Percentiles rank a stretch among this genome's conserved stretches.
Conservation (phyloP, 495 filamentous ascomycete species). For the Penicillium riverlandense region DNA sequence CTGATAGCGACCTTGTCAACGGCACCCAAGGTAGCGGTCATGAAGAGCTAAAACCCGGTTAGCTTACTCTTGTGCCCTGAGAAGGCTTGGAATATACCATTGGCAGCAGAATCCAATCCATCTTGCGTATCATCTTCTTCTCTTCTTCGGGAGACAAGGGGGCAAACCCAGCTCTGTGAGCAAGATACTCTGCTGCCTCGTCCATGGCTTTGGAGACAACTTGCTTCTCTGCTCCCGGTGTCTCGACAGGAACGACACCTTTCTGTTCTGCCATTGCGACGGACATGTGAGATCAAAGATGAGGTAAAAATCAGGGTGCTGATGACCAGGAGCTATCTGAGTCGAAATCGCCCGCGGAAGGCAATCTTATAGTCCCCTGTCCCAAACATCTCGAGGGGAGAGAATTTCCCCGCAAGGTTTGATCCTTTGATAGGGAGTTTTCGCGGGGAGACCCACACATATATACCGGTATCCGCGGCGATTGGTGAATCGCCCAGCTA, state of each 20-base stretch:
- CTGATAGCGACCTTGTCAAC: not conserved
- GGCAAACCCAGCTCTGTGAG: not conserved
- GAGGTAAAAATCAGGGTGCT: no score
- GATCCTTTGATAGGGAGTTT: no score
- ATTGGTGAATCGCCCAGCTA: not conserved
- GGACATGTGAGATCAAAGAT: no score
- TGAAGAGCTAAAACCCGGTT: not conserved
- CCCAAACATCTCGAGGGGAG: not conserved
- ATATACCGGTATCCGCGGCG: no score
- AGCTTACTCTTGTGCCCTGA: not conserved
- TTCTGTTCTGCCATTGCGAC: not conserved
- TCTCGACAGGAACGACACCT: not conserved
- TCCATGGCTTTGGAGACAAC: not conserved
- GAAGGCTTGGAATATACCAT: not conserved
- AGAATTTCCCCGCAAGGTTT: not conserved
- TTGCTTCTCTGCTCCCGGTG: not conserved
- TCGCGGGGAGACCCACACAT: no score
- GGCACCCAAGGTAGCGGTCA: not conserved
- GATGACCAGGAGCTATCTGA: no score
- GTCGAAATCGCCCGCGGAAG: no score
- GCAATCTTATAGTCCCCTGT: not conserved
- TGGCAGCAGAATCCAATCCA: constrained; percentile 30
- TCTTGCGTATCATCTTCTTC: constrained; percentile 21
- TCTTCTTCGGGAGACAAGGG: constrained; percentile 22
- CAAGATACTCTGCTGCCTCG: not conserved